Conservation (phyloP, 805 yeast species). For the Candida nemodendra region DNA sequence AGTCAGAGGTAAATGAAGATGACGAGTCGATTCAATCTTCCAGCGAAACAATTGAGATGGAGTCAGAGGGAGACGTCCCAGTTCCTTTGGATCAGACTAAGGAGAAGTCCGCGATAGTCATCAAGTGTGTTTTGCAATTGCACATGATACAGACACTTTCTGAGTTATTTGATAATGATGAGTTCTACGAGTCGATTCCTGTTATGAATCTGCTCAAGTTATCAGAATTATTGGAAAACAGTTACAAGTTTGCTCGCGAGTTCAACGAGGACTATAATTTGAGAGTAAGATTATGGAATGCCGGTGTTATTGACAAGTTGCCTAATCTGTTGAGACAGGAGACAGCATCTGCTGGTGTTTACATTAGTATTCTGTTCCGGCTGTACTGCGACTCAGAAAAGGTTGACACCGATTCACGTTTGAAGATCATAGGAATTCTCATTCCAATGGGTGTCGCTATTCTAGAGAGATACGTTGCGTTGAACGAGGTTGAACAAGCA, state of each 20-base stretch:
- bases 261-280: slow-evolving; percentile 89
- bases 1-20: slow-evolving; percentile 26
- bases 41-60: slow-evolving; percentile 8
- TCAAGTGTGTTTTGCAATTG: slow-evolving; percentile 87
- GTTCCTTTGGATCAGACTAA: slow-evolving; percentile 42
- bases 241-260: slow-evolving; percentile 79
- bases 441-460: slow-evolving; percentile 72
- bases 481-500: slow-evolving; percentile 76
- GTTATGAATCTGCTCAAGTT: slow-evolving; percentile 58
- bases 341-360: slow-evolving; percentile 84
- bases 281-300: slow-evolving; percentile 85
- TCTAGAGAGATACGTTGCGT: slow-evolving; percentile 62
- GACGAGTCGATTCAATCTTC: slow-evolving; percentile 9
- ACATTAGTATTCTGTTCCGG: slow-evolving; percentile 74
- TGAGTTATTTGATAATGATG: slow-evolving; percentile 71
- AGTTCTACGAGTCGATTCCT: slow-evolving; percentile 69
- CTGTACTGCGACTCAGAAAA: slow-evolving; percentile 67
- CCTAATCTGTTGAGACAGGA: slow-evolving; percentile 94
- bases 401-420: slow-evolving; percentile 45
- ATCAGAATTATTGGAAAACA: slow-evolving; percentile 57
- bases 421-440: slow-evolving; percentile 50
- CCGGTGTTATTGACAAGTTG: slow-evolving; percentile 86
- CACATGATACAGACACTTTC: slow-evolving; percentile 83
- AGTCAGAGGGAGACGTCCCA: slow-evolving; percentile 23
- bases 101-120: slow-evolving; percentile 75